A percentile compares a stretch with the other conserved stretches of the same genome.
Evolutionary conservation across 352 stramenopile genomes (phyloP).

Genomic region (Aphanomyces stellatus): DNA sequence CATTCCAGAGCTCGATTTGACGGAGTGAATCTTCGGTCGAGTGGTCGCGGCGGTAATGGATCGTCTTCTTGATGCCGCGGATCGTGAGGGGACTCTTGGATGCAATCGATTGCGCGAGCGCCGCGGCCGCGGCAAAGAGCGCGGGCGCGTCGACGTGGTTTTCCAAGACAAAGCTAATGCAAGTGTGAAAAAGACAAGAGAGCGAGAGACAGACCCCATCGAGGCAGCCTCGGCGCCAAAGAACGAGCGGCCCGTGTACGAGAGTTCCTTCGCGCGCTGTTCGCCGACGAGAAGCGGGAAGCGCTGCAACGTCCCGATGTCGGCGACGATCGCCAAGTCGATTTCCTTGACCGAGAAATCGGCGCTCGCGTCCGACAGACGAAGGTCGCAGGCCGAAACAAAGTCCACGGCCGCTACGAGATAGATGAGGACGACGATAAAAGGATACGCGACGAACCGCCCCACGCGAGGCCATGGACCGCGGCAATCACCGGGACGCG

Average conservation of each 20-base stretch:
- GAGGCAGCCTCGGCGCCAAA: constrained; percentile 60
- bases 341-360: constrained; percentile 84
- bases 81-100: constrained; percentile 80
- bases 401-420: constrained; percentile 57
- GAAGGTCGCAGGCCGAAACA: constrained; percentile 79
- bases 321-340: constrained; percentile 82
- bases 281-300: constrained; percentile 79
- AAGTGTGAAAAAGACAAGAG: not conserved
- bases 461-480: constrained; percentile 74
- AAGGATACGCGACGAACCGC: constrained; percentile 24
- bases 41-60: constrained; percentile 83
- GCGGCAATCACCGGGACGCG: constrained; percentile 79
- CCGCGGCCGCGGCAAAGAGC: constrained; percentile 42
- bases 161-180: constrained; percentile 50
- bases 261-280: constrained; percentile 74
- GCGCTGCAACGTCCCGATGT: constrained; percentile 82
- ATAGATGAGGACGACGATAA: not conserved
- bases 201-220: constrained; percentile 27
- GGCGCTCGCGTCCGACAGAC: constrained; percentile 73
- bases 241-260: constrained; percentile 79
- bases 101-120: constrained; percentile 55
- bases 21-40: constrained; percentile 61
- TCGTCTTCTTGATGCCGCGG: constrained; percentile 81
- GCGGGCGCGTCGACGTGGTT: constrained; percentile 48
- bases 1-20: constrained; percentile 81